Conservation (phyloP, 768 basidiomycete genomes). For the Psilocybe sp. region DNA sequence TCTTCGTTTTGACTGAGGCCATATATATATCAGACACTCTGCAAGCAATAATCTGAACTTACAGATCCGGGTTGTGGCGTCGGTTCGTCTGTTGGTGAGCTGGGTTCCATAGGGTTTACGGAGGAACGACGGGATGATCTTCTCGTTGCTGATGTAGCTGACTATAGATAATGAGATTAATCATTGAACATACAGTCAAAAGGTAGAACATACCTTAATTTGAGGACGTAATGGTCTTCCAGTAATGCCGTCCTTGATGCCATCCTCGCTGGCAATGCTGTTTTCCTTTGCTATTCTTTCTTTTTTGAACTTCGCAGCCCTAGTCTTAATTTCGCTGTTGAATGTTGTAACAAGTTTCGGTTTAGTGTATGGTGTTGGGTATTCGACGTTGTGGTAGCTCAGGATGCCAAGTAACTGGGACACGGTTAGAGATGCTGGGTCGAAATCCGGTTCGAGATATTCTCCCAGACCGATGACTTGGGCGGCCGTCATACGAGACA, state of each 20-base stretch:
- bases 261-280: conserved; percentile 76
- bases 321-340: conserved; percentile 69
- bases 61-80: conserved; percentile 50
- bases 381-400: conserved; percentile 71
- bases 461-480: conserved; percentile 73
- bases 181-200: background rate
- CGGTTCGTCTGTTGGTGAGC: conserved; percentile 36
- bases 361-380: conserved; percentile 75
- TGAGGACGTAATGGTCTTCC: conserved; percentile 59
- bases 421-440: conserved; percentile 70
- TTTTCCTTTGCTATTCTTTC: conserved; percentile 65
- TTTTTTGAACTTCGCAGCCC: conserved; percentile 53
- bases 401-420: conserved; percentile 80
- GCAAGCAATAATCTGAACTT: conserved; percentile 6
- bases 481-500: conserved; percentile 78
- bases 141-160: conserved; percentile 9
- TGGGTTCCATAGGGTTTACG: conserved; percentile 53
- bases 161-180: background rate
- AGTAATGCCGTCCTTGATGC: conserved; percentile 80
- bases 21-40: conserved; percentile 12
- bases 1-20: conserved; percentile 66
- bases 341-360: conserved; percentile 75
- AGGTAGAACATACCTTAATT: conserved; percentile 36
- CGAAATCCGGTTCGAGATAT: conserved; percentile 78
- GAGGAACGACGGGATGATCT: conserved; percentile 39